phyloP scores from a whole-genome alignment of 805 yeast genomes.

The Schizosaccharomyces octosporus region DNA sequence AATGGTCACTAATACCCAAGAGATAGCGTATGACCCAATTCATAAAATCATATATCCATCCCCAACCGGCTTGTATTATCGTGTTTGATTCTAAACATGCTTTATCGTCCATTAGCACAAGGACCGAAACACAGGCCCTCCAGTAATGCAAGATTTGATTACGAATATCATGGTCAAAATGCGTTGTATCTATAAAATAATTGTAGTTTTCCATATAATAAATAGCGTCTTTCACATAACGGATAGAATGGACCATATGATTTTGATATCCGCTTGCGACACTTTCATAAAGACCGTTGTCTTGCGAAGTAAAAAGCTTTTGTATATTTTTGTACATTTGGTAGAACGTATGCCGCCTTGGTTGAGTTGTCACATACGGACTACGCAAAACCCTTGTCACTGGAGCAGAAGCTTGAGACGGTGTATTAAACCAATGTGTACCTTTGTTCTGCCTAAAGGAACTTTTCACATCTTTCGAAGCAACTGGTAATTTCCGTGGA shows the following conservation, averaged over 20 bases:
- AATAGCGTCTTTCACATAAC: neutral
- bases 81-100: neutral
- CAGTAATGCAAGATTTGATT: neutral
- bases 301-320: neutral
- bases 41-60: constrained; percentile 5
- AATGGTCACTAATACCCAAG: neutral
- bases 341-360: neutral
- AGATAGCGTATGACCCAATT: constrained; percentile 1
- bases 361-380: neutral
- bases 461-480: neutral
- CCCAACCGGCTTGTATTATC: constrained; percentile 4
- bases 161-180: neutral
- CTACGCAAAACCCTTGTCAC: neutral
- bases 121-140: neutral
- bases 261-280: neutral
- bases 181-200: neutral
- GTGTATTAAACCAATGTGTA: neutral
- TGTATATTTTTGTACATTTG: neutral
- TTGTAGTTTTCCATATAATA: neutral
- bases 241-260: neutral
- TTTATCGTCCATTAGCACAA: neutral
- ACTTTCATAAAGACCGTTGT: neutral
- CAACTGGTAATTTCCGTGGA: neutral
- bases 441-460: neutral
- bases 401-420: neutral